These are phyloP conservation scores for Hydrangea macrophylla DNA, from an alignment of 148 eudicot species.

Conservation along the genomic window DNA sequence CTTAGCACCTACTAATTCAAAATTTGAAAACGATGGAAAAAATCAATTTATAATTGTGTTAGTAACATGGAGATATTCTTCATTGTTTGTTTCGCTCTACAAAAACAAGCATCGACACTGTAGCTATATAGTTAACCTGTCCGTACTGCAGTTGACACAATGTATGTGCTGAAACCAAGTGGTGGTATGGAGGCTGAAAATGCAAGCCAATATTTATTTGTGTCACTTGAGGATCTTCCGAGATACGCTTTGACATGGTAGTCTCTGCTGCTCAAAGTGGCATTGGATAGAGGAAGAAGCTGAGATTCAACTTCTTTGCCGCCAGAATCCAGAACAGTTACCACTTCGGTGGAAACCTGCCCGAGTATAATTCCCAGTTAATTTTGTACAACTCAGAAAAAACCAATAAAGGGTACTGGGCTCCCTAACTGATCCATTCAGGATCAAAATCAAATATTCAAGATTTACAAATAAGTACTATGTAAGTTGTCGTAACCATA, in stretches of 20 bases:
- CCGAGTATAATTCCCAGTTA: slow-evolving; percentile 16
- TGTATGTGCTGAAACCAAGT: slow-evolving; percentile 73
- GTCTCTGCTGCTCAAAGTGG: slow-evolving; percentile 44
- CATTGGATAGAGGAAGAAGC: slow-evolving; percentile 63
- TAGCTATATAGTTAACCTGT: slow-evolving; percentile 29
- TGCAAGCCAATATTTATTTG: slow-evolving; percentile 60
- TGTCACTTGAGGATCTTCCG: slow-evolving; percentile 39
- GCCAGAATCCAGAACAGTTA: slow-evolving; percentile 49
- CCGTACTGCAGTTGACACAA: slow-evolving; percentile 41
- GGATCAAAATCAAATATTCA: neutral
- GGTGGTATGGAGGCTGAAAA: slow-evolving; percentile 72
- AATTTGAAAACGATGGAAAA: neutral
- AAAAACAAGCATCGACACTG: slow-evolving; percentile 8
- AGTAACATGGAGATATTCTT: neutral
- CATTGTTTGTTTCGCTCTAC: slow-evolving; percentile 6
- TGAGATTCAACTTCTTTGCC: slow-evolving; percentile 73
- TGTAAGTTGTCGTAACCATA: too few species aligned
- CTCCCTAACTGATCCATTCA: neutral
- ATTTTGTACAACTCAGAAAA: neutral
- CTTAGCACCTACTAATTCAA: slow-evolving; percentile 34
- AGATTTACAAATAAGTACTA: neutral
- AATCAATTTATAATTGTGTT: neutral
- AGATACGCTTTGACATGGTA: slow-evolving; percentile 53
- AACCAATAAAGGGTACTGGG: neutral
- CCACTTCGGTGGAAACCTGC: slow-evolving; percentile 50